Base-by-base conservation (phyloP, 1,139 yeast genomes). In the Protomyces inouyei region DNA sequence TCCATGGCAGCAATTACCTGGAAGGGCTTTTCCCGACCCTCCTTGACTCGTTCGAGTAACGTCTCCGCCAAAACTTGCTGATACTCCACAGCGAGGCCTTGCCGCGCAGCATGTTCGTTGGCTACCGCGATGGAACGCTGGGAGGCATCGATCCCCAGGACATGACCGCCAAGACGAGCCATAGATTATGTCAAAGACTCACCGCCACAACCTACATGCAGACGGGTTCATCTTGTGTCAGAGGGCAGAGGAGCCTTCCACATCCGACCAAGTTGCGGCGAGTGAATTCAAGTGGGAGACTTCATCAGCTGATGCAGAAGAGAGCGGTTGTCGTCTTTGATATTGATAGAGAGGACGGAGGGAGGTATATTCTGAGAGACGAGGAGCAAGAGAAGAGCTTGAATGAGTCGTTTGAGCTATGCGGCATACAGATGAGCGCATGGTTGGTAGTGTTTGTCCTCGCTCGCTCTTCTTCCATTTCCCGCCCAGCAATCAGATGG, bases 191-290 rank as follows among this genome's bases (percentile, higher is more conserved):
- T n/a, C n/a, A n/a, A n/a, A 93, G 85, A 0, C 99, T n/a, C 99
- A 6, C 98, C 99, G 25, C 99, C 99, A 73, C 98, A 95, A 0
- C 99, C 99, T 64, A 93, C 86, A 73, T 93, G 98, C 67, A 93
- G 77, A 1, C 9, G 40, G n/a, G n/a, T n/a, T n/a, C 98, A 93
- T 93, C 76, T 91, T 88, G 76, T 93, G 98, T 56, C 95, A 80
- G 65, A 93, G 88, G 48, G 98, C 78, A 73, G 93, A 98, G 2
- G 97, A 88, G 0, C 98, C 98, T 69, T 86, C 78, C 18, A 88
- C 86, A 72, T 95, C 96, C 98, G 98, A 93, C 99, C 98, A 93
- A 32, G 89, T 77, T 14, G 87, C 81, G 0, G 99, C 98, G 60
- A 93, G 78, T 43, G 85, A 83, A 70, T 88, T 85, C 76, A 93